A percentile compares a stretch with the other conserved stretches of the same genome.
phyloP scores from a whole-genome alignment of 768 basidiomycete genomes.

The Leccinum disarticulatum region DNA sequence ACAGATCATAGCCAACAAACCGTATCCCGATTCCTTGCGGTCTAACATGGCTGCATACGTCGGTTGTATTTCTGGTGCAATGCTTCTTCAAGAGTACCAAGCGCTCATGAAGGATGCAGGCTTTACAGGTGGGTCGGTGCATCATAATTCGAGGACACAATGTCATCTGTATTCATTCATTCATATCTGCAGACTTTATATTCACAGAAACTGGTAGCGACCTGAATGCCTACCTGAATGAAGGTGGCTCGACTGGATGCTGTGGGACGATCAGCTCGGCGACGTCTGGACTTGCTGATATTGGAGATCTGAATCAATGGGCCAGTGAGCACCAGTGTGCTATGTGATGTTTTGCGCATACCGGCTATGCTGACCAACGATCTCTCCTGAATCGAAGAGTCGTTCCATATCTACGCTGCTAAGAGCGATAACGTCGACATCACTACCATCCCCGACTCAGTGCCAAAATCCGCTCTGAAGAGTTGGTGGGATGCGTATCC shows the following conservation, averaged over 20 bases:
- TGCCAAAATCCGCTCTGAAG: slow-evolving; percentile 28
- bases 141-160: neutral
- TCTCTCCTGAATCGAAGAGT: slow-evolving; percentile 30
- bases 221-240: slow-evolving; percentile 35
- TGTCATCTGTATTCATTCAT: neutral
- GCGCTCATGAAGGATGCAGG: slow-evolving; percentile 39
- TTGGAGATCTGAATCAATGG: slow-evolving; percentile 44
- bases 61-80: slow-evolving; percentile 49
- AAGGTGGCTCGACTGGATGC: slow-evolving; percentile 14
- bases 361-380: neutral
- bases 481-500: slow-evolving; percentile 61
- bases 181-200: slow-evolving; percentile 34
- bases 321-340: slow-evolving; percentile 35
- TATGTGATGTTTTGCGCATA: neutral
- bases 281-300: slow-evolving; percentile 1
- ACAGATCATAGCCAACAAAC: slow-evolving; percentile 49
- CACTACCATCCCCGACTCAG: neutral
- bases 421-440: slow-evolving; percentile 28
- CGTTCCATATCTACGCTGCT: slow-evolving; percentile 47
- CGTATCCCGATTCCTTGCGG: slow-evolving; percentile 42
- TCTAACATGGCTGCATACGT: slow-evolving; percentile 43
- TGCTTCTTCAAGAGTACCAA: slow-evolving; percentile 39
- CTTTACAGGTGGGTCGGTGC: slow-evolving; percentile 37
- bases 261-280: slow-evolving; percentile 1
- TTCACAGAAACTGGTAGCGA: slow-evolving; percentile 44